Base-by-base conservation (phyloP, 2,329 filamentous ascomycete species). In the Pseudonectria buxi region DNA sequence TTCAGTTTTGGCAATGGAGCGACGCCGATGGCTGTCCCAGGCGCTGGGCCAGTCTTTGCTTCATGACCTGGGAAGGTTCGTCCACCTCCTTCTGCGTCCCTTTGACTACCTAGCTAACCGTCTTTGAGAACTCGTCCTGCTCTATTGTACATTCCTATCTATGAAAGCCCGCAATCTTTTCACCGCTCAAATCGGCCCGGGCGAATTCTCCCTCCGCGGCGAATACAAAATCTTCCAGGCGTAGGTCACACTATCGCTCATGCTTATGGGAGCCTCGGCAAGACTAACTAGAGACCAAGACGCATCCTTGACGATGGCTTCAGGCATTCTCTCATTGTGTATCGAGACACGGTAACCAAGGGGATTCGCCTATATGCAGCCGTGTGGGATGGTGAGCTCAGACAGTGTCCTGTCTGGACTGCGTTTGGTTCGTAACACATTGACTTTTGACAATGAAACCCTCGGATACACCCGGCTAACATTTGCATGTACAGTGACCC, bases 31-130 rank as follows among this genome's bases (percentile, higher is more conserved):
- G 57, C 9, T 56, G 62, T 26, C 54, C 64, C 36, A 77, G 70
- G 45, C 49, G 64, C 2, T 81, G 76, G 76, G 71, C 71, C 1
- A 64, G 58, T 4, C 54, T 81, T 6, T 71, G 64, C 39, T 80
- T 80, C 41, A 55, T 70, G 37, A 78, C 73, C 2, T 80, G 73
- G 73, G 76, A 80, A 64, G 73, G 75, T 76, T 47, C 37, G 64
- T 32, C 14, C 24, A 24, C 12, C 35, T 10, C 9, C 7, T 22
- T 13, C 26, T 2, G 6, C 9, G 24, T 10, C 13, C 26, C 22
- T 4, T 11, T 9, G 3, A 12, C 9, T 10, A 3, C 4, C 16
- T 4, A 9, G 11, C 12, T 12, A 6, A 12, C 7, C 37, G 7
- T 33, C 3, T 22, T 15, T 3, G 24, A 79, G 76, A 78, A 53